These are phyloP conservation scores for Leishmania major DNA, from an alignment of 208 protist species.

Conservation along the genomic window DNA sequence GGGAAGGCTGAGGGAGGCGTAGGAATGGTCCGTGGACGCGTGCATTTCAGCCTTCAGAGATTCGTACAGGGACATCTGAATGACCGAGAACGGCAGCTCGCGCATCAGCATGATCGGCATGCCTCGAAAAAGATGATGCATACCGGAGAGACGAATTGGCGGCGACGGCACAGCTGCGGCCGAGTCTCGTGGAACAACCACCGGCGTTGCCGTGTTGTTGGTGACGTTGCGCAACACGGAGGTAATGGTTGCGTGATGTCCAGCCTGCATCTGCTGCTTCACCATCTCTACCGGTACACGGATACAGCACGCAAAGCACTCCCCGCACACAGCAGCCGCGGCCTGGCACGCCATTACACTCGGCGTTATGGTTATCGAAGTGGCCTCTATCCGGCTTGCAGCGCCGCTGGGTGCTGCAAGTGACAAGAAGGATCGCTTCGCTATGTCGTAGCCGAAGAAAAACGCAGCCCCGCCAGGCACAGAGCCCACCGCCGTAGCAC, in stretches of 20 bases:
- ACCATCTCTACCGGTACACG: slow-evolving; percentile 92
- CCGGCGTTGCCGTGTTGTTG: slow-evolving; percentile 31
- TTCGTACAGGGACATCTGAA: slow-evolving; percentile 95
- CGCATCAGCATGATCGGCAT: slow-evolving; percentile 88
- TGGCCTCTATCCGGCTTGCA: neutral
- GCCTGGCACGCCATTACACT: slow-evolving; percentile 45
- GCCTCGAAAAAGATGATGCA: slow-evolving; percentile 74
- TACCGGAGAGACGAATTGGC: slow-evolving; percentile 35
- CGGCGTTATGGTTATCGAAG: slow-evolving; percentile 2
- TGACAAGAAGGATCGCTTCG: slow-evolving; percentile 20
- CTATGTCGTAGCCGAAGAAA: slow-evolving; percentile 86
- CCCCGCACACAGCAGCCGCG: slow-evolving; percentile 74
- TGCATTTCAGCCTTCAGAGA: slow-evolving; percentile 54
- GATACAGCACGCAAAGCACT: slow-evolving; percentile 82
- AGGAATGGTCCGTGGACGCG: slow-evolving; percentile 36
- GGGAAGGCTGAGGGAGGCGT: slow-evolving; percentile 44
- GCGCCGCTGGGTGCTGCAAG: neutral
- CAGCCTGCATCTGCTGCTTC: slow-evolving; percentile 93
- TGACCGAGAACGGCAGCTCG: slow-evolving; percentile 90
- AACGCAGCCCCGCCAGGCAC: slow-evolving; percentile 91
- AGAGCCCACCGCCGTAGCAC: slow-evolving; percentile 81
- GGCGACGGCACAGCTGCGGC: neutral
- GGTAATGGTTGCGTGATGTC: slow-evolving; percentile 44
- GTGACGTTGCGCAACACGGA: slow-evolving; percentile 54
- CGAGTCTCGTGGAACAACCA: neutral